Conservation (phyloP, 768 basidiomycete species). For the Plicaturopsis crispa region DNA sequence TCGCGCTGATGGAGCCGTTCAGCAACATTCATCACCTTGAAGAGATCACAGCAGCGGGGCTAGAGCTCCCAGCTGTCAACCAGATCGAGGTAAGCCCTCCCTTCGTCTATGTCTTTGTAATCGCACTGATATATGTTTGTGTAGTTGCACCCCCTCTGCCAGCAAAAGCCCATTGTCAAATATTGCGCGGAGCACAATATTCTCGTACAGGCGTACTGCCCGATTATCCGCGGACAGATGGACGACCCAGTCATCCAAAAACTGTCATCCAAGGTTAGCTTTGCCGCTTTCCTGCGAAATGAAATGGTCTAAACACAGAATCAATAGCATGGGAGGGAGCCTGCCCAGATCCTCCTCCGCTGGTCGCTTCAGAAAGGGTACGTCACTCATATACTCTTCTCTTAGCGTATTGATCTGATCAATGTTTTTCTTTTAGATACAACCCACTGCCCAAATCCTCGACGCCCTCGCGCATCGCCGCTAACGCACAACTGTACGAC, state of each 20-base stretch:
- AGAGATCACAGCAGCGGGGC: conserved; percentile 58
- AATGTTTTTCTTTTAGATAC: no score
- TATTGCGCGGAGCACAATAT: conserved; percentile 63
- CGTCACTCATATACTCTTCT: no score
- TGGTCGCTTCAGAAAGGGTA: conserved; percentile 88
- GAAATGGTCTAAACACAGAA: neutral
- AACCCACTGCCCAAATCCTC: conserved; percentile 83
- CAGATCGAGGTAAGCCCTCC: conserved; percentile 88
- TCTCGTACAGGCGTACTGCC: conserved; percentile 70
- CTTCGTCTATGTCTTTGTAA: no score
- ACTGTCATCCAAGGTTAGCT: no score
- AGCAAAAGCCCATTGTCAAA: conserved; percentile 70
- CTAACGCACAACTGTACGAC: conserved; percentile 70
- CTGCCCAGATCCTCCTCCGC: conserved; percentile 77
- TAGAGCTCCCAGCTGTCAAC: conserved; percentile 65
- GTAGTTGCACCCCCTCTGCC: conserved; percentile 85
- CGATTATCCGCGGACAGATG: conserved; percentile 57
- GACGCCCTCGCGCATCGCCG: conserved; percentile 58
- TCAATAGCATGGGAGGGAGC: conserved; percentile 46
- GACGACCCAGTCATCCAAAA: conserved; percentile 44
- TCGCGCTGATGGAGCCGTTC: no score
- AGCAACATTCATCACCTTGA: conserved; percentile 69
- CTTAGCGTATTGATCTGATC: no score
- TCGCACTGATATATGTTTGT: no score
- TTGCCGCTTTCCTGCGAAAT: no score